These are phyloP conservation scores for Fomitopsis betulina DNA, from an alignment of 1,284 basidiomycete genomes.

Conservation along the genomic window DNA sequence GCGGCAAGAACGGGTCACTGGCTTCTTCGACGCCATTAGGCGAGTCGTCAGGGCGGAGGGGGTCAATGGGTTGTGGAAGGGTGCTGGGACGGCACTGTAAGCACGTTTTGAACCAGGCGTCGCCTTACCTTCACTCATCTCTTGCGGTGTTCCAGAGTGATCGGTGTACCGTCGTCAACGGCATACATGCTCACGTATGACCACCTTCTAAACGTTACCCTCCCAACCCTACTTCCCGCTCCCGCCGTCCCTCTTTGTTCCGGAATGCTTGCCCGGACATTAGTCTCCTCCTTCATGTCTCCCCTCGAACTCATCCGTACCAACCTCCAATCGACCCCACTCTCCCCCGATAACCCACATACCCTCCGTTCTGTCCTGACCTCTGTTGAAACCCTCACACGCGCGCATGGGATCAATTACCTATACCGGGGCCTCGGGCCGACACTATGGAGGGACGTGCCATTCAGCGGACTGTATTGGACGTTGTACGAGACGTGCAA, in stretches of 20 bases:
- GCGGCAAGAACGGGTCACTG: conserved; percentile 66
- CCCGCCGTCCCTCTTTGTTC: conserved; percentile 75
- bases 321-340: conserved; percentile 85
- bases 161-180: conserved; percentile 91
- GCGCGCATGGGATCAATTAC: conserved; percentile 59
- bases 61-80: conserved; percentile 82
- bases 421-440: conserved; percentile 91
- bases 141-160: conserved; percentile 48
- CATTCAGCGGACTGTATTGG: conserved; percentile 95
- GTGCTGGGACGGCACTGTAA: conserved; percentile 82
- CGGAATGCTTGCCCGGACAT: conserved; percentile 78
- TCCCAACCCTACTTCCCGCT: conserved; percentile 56
- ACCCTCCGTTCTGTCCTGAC: conserved; percentile 67
- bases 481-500: conserved; percentile 72
- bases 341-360: conserved; percentile 61
- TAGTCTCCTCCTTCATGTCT: conserved; percentile 79
- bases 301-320: conserved; percentile 94
- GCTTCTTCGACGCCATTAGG: conserved; percentile 77
- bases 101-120: conserved; percentile 25
- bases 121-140: conserved; percentile 16
- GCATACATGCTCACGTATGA: conserved; percentile 98
- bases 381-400: conserved; percentile 60
- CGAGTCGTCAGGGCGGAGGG: conserved; percentile 80
- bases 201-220: conserved; percentile 63
- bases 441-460: conserved; percentile 95